phyloP scores from a whole-genome alignment of 257 asterid species.

The Solanum dulcamara region DNA sequence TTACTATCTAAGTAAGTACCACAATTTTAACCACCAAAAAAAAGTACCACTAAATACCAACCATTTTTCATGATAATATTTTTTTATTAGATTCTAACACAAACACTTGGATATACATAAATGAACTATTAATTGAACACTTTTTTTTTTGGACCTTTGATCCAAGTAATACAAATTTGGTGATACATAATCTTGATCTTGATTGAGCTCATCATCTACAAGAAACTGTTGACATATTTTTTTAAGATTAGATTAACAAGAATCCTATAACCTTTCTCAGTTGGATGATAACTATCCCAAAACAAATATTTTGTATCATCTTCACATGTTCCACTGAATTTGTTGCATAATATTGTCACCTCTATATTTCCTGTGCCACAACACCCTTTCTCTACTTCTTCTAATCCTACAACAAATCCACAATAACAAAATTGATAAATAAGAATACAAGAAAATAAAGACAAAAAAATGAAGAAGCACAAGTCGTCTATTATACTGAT shows the following conservation, averaged over 20 bases:
- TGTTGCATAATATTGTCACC: conserved; percentile 14
- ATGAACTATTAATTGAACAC: neutral
- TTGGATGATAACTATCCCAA: conserved; percentile 39
- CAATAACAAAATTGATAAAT: neutral
- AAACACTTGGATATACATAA: neutral
- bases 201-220: neutral
- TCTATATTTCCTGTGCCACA: conserved; percentile 30
- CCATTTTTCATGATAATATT: neutral
- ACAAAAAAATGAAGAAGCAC: neutral
- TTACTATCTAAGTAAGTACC: neutral
- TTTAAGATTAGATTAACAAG: conserved; percentile 8
- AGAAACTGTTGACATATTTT: neutral
- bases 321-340: conserved; percentile 9
- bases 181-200: neutral
- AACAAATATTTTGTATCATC: conserved; percentile 16
- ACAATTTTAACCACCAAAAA: too few relatives aligned
- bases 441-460: neutral
- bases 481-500: neutral
- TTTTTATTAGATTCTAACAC: neutral
- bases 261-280: conserved; percentile 21
- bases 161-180: neutral
- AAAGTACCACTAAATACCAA: too few relatives aligned
- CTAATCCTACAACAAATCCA: conserved; percentile 11
- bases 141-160: neutral
- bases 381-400: conserved; percentile 26